These are phyloP conservation scores for Magnaporthales sp. DNA, from an alignment of 2,329 filamentous ascomycete species.

Conservation along the genomic window DNA sequence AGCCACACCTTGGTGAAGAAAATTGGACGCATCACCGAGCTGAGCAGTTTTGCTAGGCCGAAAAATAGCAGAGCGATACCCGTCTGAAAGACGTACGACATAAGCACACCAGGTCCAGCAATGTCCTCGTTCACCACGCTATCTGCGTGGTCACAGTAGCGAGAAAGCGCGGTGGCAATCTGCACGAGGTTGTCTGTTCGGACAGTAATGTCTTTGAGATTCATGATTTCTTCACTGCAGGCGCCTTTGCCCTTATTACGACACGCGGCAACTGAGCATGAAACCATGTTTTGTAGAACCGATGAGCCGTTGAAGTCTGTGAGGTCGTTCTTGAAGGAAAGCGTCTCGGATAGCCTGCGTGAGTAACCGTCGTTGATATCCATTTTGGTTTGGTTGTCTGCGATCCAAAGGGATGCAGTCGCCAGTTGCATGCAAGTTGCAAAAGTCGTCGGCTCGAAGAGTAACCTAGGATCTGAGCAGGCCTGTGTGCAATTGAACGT, in stretches of 20 bases:
- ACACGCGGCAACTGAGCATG: conserved; percentile 4
- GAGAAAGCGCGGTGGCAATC: conserved; percentile 2
- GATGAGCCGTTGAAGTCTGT: conserved; percentile 4
- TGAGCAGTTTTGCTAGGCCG: conserved; percentile 6
- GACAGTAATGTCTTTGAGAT: not conserved
- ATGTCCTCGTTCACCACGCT: conserved; percentile 10
- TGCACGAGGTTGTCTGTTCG: not conserved
- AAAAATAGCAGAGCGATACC: conserved; percentile 9
- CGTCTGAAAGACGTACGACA: conserved; percentile 12
- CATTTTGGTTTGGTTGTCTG: not conserved
- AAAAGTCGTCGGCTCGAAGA: conserved; percentile 5
- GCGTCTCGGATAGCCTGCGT: not conserved
- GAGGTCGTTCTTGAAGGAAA: not conserved
- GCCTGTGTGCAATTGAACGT: conserved; percentile 1
- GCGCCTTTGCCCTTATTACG: not conserved
- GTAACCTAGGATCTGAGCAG: not conserved
- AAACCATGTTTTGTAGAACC: not conserved
- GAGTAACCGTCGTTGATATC: not conserved
- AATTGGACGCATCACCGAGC: conserved; percentile 4
- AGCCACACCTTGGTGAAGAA: not conserved
- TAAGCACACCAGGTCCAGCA: conserved; percentile 10
- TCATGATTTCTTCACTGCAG: conserved; percentile 1
- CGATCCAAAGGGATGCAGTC: conserved; percentile 1
- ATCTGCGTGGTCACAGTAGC: conserved; percentile 7
- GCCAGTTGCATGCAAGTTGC: conserved; percentile 3